These are phyloP conservation scores for Glonium stellatum DNA, from an alignment of 495 filamentous ascomycete species.

Conservation along the genomic window DNA sequence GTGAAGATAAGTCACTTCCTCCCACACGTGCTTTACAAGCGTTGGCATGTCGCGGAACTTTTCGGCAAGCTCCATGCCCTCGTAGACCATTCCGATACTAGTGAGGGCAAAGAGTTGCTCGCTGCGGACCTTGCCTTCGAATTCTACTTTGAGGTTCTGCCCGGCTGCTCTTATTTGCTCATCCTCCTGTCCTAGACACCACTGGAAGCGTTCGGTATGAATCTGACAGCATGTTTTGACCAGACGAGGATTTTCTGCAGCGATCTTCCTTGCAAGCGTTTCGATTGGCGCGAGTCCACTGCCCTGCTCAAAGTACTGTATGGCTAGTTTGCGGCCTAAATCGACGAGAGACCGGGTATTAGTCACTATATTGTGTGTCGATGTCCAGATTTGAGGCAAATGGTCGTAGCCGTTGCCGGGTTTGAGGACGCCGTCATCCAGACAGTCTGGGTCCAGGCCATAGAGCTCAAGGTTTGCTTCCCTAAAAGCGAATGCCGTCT, in stretches of 20 bases:
- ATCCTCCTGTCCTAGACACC: constrained; percentile 48
- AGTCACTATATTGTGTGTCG: constrained; percentile 52
- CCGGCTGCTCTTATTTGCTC: constrained; percentile 42
- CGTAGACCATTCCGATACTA: constrained; percentile 54
- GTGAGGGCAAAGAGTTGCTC: constrained; percentile 56
- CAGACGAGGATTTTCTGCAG: constrained; percentile 47
- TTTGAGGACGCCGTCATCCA: constrained; percentile 61
- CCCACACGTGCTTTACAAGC: constrained; percentile 31
- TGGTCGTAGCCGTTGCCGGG: constrained; percentile 49
- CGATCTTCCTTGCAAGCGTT: constrained; percentile 39
- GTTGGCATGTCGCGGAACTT: constrained; percentile 43
- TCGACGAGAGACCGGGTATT: constrained; percentile 50
- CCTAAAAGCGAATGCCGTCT: constrained; percentile 69
- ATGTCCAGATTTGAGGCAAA: constrained; percentile 77
- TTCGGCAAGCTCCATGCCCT: constrained; percentile 64
- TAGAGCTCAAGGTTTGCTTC: constrained; percentile 58
- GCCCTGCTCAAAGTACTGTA: constrained; percentile 22
- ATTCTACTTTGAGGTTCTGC: constrained; percentile 43
- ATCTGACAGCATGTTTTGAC: constrained; percentile 53
- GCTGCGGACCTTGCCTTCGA: constrained; percentile 46
- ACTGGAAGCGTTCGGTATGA: constrained; percentile 55
- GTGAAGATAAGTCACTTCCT: constrained; percentile 16
- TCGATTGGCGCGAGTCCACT: constrained; percentile 4
- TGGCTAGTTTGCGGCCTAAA: constrained; percentile 30
- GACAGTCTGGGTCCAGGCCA: constrained; percentile 55